Base-by-base conservation (phyloP, 1,139 yeast genomes). In the Nakaseomyces delphensis region DNA sequence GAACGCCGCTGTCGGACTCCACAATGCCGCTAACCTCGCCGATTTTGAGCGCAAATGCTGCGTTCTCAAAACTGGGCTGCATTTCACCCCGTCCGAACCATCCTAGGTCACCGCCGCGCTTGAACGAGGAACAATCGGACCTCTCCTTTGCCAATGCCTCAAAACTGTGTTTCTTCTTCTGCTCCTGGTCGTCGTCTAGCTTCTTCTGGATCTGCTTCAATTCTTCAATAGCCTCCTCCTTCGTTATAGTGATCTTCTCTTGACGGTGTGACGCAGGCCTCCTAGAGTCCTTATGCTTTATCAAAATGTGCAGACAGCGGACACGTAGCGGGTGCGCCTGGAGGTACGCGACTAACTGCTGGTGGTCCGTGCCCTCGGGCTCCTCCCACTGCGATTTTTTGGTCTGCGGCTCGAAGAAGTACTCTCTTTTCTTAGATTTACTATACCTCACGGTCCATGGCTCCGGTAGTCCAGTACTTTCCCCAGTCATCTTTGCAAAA, bases 1-100 rank as follows among this genome's bases (percentile, higher is more conserved):
- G 98, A 42, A 86, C 79, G 15, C 98, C 98, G 54, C 95, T 82
- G 53, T 83, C 95, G 11, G 91, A 78, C 64, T 87, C 96, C 11
- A 91, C 81, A 18, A 87, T 76, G 42, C 77, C 83, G 57, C 95
- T 82, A 42, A 84, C 64, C 59, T 87, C 94, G 14, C 95, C 96
- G 9, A 87, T 79, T 53, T 84, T 77, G 52, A 91, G 69, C 7
- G 67, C 79, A 60, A 83, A 89, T 0, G 96, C 82, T 2, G 94
- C 95, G 47, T 79, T 79, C 61, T 91, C 98, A 58, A 91, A 91
- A 45, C 81, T 69, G 38, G 95, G 95, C 62, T 91, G 97, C 98
- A 91, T 91, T 56, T 82, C 89, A 30, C 96, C 96, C 46, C 73
- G 77, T 19, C 84, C 86, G 59, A 91, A 91, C 59, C 68, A 78